These are phyloP conservation scores for Coniophora puteana DNA, from an alignment of 1,284 basidiomycete species.

Conservation along the genomic window DNA sequence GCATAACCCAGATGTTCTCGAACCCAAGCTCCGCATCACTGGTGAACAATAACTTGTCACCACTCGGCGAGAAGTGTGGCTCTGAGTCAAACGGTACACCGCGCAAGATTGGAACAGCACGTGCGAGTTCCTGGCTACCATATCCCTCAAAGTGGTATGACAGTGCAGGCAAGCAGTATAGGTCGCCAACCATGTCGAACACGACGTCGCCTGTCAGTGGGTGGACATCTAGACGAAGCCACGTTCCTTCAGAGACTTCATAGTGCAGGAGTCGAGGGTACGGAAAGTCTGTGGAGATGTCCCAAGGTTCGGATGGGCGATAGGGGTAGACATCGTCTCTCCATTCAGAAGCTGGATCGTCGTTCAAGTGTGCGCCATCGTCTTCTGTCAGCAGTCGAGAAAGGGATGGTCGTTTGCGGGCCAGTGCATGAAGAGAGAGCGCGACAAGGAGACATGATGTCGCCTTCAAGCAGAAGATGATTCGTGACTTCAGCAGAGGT, in stretches of 20 bases:
- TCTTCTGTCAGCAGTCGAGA: no score
- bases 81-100: slow-evolving; percentile 69
- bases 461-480: no score
- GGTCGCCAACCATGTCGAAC: slow-evolving; percentile 71
- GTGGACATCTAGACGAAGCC: slow-evolving; percentile 69
- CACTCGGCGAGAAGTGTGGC: slow-evolving; percentile 67
- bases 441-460: no score
- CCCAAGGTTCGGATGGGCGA: slow-evolving; percentile 62
- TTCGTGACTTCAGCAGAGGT: no score
- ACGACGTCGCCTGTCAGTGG: slow-evolving; percentile 65
- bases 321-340: slow-evolving; percentile 63
- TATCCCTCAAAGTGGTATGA: slow-evolving; percentile 29
- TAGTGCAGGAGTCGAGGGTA: slow-evolving; percentile 62
- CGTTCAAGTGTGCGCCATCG: no score
- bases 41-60: slow-evolving; percentile 56
- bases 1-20: slow-evolving; percentile 71
- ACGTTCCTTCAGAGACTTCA: slow-evolving; percentile 68
- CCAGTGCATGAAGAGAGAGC: no score
- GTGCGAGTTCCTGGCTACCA: slow-evolving; percentile 13
- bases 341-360: slow-evolving; percentile 42
- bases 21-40: slow-evolving; percentile 70
- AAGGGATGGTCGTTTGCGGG: no score
- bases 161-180: slow-evolving; percentile 60
- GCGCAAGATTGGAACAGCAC: slow-evolving; percentile 26
- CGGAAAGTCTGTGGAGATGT: slow-evolving; percentile 73